Conservation (phyloP, 108 stramenopile species). For the Nannochloropsis granulata region DNA sequence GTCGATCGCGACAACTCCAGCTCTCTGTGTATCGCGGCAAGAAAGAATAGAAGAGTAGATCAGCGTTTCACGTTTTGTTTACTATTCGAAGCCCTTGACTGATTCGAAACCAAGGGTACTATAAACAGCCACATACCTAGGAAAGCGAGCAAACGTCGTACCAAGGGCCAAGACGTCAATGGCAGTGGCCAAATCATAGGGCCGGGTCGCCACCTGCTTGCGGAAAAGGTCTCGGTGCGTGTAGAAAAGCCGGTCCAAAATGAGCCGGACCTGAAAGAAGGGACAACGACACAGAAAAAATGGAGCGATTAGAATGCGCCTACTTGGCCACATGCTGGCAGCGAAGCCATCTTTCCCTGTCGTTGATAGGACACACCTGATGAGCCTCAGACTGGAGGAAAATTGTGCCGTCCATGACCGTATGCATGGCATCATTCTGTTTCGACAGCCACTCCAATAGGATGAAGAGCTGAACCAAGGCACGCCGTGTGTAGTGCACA, state of each 20-base stretch:
- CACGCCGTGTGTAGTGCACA: background rate
- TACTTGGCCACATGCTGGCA: no score
- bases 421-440: background rate
- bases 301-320: no score
- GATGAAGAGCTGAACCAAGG: background rate
- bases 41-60: no score
- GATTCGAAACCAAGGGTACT: no score
- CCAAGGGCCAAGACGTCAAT: background rate
- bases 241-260: background rate
- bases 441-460: background rate
- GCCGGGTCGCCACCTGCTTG: background rate
- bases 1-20: background rate
- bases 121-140: background rate
- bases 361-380: background rate
- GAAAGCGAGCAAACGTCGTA: background rate
- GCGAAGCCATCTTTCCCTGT: background rate
- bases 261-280: background rate
- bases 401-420: background rate
- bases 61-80: no score
- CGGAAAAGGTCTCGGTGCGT: background rate
- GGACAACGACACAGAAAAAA: no score
- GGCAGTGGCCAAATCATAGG: background rate
- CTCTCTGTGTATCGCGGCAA: background rate
- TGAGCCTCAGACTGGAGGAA: background rate
- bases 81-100: no score